Evolutionary conservation across 495 filamentous ascomycete species (phyloP).

Genomic region (Pseudevernia furfuracea): DNA sequence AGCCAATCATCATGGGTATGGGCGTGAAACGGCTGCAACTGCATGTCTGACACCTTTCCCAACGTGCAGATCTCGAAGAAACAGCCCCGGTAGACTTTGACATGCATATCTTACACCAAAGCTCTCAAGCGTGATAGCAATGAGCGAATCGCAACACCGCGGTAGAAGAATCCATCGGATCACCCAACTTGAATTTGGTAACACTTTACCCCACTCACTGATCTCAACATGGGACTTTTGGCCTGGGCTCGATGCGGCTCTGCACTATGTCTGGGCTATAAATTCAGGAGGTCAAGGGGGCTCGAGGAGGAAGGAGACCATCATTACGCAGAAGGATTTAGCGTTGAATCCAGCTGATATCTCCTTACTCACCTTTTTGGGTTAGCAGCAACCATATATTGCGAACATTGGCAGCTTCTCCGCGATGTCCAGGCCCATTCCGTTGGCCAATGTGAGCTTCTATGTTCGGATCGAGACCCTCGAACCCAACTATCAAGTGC

Average conservation of each 20-base stretch:
- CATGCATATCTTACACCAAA: not conserved
- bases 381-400: not conserved
- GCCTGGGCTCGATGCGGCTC: conserved; percentile 1
- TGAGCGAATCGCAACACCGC: conserved; percentile 2
- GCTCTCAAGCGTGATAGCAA: not conserved
- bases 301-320: not conserved
- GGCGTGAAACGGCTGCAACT: not conserved
- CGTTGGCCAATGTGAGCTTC: conserved; percentile 4
- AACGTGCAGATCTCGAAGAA: not conserved
- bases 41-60: not conserved
- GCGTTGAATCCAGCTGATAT: not conserved
- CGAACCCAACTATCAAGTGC: conserved; percentile 10
- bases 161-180: not conserved
- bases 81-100: not conserved
- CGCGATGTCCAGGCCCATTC: not conserved
- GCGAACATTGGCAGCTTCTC: not conserved
- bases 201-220: not conserved
- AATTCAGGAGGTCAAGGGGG: not conserved
- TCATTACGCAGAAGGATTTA: not conserved
- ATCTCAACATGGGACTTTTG: not conserved
- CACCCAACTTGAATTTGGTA: not conserved
- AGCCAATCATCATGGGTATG: not conserved
- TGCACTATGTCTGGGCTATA: not conserved
- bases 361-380: not conserved
- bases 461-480: conserved; percentile 15